These are phyloP conservation scores for Diaporthe citriasiana DNA, from an alignment of 2,329 filamentous ascomycete genomes.

Conservation along the genomic window DNA sequence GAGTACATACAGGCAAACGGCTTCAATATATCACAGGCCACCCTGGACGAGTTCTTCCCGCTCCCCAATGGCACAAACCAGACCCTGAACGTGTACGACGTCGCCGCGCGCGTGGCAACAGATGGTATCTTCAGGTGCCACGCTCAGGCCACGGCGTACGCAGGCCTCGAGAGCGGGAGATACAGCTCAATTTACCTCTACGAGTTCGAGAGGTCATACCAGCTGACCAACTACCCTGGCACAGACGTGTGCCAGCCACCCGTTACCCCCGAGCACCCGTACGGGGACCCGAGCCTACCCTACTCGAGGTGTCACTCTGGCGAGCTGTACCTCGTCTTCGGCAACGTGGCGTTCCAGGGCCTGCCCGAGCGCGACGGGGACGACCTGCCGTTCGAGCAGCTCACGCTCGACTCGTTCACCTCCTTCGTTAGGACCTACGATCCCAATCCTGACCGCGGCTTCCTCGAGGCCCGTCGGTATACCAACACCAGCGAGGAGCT, in stretches of 20 bases:
- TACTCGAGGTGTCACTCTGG: constrained; percentile 71
- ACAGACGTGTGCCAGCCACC: constrained; percentile 63
- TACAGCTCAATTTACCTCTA: constrained; percentile 70
- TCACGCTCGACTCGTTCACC: constrained; percentile 63
- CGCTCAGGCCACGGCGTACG: constrained; percentile 70
- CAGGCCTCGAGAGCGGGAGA: constrained; percentile 59
- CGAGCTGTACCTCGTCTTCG: constrained; percentile 68
- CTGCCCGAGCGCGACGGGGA: constrained; percentile 61
- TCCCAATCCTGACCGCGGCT: constrained; percentile 63
- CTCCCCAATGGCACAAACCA: constrained; percentile 60
- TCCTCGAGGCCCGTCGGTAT: constrained; percentile 59
- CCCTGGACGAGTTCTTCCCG: constrained; percentile 62
- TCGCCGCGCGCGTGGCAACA: constrained; percentile 67
- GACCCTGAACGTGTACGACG: constrained; percentile 69
- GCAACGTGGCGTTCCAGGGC: constrained; percentile 59
- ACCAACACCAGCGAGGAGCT: constrained; percentile 48
- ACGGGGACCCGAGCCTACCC: constrained; percentile 57
- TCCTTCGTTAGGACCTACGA: constrained; percentile 64
- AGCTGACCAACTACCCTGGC: constrained; percentile 66
- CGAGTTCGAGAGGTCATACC: constrained; percentile 70
- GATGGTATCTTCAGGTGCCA: constrained; percentile 72
- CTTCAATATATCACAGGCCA: constrained; percentile 50
- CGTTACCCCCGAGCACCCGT: constrained; percentile 51
- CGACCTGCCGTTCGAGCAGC: constrained; percentile 55
- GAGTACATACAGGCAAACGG: constrained; percentile 53